These are phyloP conservation scores for Lippia alba DNA, from an alignment of 305 asterid species.

Conservation along the genomic window DNA sequence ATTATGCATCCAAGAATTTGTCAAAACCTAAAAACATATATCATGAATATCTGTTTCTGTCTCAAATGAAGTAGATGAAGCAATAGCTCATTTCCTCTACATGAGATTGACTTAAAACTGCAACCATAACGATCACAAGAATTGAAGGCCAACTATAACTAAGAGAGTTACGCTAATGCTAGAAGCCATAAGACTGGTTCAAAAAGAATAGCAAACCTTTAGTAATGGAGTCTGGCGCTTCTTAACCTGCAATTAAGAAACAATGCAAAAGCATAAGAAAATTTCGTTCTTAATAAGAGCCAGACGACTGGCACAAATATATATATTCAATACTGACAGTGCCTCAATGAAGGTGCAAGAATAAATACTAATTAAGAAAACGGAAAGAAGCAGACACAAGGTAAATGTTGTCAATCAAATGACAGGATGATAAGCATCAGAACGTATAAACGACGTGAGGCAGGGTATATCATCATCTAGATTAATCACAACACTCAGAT, in stretches of 20 bases:
- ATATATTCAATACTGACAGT: background rate
- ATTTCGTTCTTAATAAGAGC: conserved; percentile 21
- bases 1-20: too few relatives aligned
- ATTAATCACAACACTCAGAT: background rate
- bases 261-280: conserved; percentile 26
- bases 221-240: conserved; percentile 55
- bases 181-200: background rate
- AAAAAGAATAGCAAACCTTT: conserved; percentile 47
- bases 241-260: conserved; percentile 47
- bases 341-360: background rate
- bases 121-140: conserved; percentile 11
- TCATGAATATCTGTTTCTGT: too few relatives aligned
- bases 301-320: conserved; percentile 1
- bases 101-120: conserved; percentile 5
- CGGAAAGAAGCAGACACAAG: background rate
- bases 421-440: conserved; percentile 9
- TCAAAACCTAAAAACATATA: too few relatives aligned
- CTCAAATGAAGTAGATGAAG: background rate
- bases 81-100: background rate
- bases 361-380: too few relatives aligned
- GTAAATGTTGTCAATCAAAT: conserved; percentile 6
- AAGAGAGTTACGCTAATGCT: background rate
- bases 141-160: background rate
- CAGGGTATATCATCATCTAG: background rate
- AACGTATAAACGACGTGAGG: background rate